Evolutionary conservation across 495 filamentous ascomycete species (phyloP).

Genomic region (Aspergillus baeticus): DNA sequence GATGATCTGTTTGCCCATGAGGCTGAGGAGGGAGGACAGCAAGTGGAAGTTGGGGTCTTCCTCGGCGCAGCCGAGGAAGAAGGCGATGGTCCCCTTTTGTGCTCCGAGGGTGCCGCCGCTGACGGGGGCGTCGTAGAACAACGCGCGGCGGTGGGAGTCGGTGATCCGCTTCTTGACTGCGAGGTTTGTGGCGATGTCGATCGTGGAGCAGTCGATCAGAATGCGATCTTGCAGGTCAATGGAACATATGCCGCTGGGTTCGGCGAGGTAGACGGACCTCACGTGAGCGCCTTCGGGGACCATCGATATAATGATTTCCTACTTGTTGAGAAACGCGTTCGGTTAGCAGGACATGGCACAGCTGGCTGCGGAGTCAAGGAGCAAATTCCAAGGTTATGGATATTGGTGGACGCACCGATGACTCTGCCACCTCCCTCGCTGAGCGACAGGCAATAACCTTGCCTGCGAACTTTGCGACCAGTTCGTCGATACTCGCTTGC

Average conservation of each 20-base stretch:
- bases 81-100: constrained; percentile 43
- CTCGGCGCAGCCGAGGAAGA: constrained; percentile 45
- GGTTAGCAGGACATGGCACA: no score
- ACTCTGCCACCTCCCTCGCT: constrained; percentile 41
- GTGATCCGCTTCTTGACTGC: constrained; percentile 32
- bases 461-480: no score
- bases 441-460: constrained; percentile 23
- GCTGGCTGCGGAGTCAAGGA: no score
- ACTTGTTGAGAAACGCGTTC: background rate
- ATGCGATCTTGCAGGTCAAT: constrained; percentile 29
- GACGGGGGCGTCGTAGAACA: constrained; percentile 45
- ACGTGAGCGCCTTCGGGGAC: constrained; percentile 67
- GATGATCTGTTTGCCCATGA: constrained; percentile 49
- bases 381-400: background rate
- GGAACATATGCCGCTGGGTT: constrained; percentile 31
- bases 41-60: constrained; percentile 28
- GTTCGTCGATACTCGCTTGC: constrained; percentile 25
- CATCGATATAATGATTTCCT: constrained; percentile 67
- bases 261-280: constrained; percentile 49
- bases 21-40: constrained; percentile 29
- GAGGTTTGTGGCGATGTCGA: constrained; percentile 41
- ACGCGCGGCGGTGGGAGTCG: constrained; percentile 19
- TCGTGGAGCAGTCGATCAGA: constrained; percentile 46
- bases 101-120: constrained; percentile 49
- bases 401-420: constrained; percentile 30